Conservation (phyloP, 2,329 filamentous ascomycete species). For the Sporothrix pseudoabietina region DNA sequence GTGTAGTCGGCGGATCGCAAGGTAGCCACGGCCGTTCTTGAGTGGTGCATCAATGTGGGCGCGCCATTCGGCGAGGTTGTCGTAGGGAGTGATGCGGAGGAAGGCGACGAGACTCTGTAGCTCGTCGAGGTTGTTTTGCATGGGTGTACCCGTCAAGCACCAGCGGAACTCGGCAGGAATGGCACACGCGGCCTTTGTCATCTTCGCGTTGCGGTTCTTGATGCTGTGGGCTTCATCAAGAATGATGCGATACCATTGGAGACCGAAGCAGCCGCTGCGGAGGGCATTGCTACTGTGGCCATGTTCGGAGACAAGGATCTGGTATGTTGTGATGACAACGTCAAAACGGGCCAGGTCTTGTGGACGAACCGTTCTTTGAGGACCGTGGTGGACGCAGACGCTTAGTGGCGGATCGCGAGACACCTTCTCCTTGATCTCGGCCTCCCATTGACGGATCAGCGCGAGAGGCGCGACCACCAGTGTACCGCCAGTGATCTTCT, state of each 20-base stretch:
- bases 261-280: conserved; percentile 82
- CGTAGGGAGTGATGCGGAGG: conserved; percentile 86
- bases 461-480: conserved; percentile 91
- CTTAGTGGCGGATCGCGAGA: conserved; percentile 65
- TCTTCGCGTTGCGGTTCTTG: conserved; percentile 96
- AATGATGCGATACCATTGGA: conserved; percentile 94
- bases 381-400: conserved; percentile 89
- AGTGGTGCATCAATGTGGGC: conserved; percentile 86
- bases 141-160: conserved; percentile 94
- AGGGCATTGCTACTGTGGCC: conserved; percentile 66
- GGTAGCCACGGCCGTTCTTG: conserved; percentile 84
- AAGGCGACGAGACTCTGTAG: conserved; percentile 92
- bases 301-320: conserved; percentile 91
- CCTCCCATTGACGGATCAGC: conserved; percentile 95
- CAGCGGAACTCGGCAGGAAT: conserved; percentile 85
- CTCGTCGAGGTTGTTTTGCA: conserved; percentile 98
- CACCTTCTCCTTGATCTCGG: conserved; percentile 85
- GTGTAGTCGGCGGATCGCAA: conserved; percentile 85
- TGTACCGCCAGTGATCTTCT: conserved; percentile 73
- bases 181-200: conserved; percentile 87
- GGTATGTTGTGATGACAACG: conserved; percentile 95
- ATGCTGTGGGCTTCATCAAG: conserved; percentile 97
- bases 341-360: conserved; percentile 82
- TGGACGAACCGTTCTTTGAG: conserved; percentile 76
- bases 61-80: conserved; percentile 84